Base-by-base conservation (phyloP, 345 rosid genomes). In the Cardiospermum halicacabum region DNA sequence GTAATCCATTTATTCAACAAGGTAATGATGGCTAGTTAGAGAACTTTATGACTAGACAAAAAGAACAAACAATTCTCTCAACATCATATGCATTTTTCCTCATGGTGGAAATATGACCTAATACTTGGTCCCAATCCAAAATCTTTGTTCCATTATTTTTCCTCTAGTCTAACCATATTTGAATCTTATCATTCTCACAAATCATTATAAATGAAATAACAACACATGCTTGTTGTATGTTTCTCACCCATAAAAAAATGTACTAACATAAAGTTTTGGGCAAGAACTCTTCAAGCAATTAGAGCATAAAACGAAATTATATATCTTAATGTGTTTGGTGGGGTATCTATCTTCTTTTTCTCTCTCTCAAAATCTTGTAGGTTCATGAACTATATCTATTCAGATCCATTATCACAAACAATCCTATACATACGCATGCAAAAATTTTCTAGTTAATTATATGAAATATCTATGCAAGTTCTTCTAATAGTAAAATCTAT, bases 81-180 rank as follows among this genome's bases (percentile, higher is more conserved):
- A n/a, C n/a, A n/a, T n/a, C n/a, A n/a, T n/a, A n/a, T n/a, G n/a
- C n/a, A n/a, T n/a, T 53, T 54, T 34, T 16, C 21, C 11, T 39
- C 18, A 37, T 18, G 59, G 68, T 64, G 68, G 68, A 64, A 54
- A 36, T 26, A 39, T 65, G 60, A 54, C 60, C 53, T 21, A 39
- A 27, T 49, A 53, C 54, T 5, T 34, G 68, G 27, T n/a, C 60
- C 53, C 61, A 12, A 50, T 16, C 9, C 25, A 13, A 26, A 9
- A 50, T 34, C 18, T 22, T 22, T 37, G 12, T 30, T 53, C 34
- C 49, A 36, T 22, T 40, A 40, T 40, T 12, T 64, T 36, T 37
- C 49, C 36, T 24, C 25, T 24, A 43, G 37, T 13, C 22, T 54
- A 21, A 43, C 19, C 58, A 27, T 53, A 12, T 56, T 48, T 49